phyloP scores from a whole-genome alignment of 345 rosid species.

The Eucalyptus rudis region DNA sequence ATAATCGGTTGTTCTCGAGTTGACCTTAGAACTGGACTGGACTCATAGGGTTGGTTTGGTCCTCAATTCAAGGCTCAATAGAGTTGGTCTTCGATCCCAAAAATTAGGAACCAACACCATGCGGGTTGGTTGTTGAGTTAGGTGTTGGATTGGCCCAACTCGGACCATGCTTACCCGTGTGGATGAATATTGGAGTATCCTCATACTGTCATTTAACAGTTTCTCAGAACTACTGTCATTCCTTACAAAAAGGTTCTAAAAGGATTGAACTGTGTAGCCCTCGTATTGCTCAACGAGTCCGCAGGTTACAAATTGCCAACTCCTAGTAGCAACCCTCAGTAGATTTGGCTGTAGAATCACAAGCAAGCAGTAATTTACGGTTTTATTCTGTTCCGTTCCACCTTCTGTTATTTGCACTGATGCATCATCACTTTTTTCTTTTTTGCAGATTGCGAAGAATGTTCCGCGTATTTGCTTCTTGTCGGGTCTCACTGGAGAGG shows the following conservation, averaged over 20 bases:
- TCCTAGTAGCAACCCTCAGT: neutral
- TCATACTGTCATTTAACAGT: neutral
- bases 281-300: neutral
- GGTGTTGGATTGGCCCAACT: fast-evolving
- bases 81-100: fast-evolving
- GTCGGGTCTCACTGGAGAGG: conserved; percentile 88
- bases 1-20: fast-evolving
- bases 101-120: too few species aligned
- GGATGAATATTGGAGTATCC: neutral
- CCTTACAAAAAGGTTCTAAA: neutral
- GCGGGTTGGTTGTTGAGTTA: too few species aligned
- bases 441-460: conserved; percentile 38
- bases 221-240: neutral
- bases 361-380: neutral
- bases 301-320: neutral
- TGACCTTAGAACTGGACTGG: fast-evolving
- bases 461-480: conserved; percentile 75
- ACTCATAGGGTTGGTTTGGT: fast-evolving
- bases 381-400: neutral
- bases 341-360: neutral
- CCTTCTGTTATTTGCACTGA: neutral
- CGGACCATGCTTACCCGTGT: fast-evolving
- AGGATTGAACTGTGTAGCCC: neutral
- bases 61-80: too few species aligned
- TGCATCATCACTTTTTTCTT: neutral